phyloP scores from a whole-genome alignment of 2,329 filamentous ascomycete species.

The Fusarium hainanense region DNA sequence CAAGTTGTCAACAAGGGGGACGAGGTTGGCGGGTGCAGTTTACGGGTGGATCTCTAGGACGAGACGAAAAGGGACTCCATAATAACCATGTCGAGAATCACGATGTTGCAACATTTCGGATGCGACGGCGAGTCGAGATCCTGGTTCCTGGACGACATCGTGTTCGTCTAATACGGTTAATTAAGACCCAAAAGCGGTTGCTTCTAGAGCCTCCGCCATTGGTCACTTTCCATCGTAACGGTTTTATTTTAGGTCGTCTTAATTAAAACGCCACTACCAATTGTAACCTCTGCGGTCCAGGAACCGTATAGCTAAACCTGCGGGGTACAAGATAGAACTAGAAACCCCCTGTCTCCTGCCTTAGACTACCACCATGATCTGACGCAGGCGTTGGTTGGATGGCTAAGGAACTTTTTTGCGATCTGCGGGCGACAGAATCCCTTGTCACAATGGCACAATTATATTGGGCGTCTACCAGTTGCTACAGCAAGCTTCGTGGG shows the following conservation, averaged over 20 bases:
- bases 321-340: conserved; percentile 6
- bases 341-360: neutral
- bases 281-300: conserved; percentile 18
- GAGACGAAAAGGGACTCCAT: conserved; percentile 9
- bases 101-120: conserved; percentile 28
- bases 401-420: conserved; percentile 6
- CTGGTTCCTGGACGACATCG: neutral
- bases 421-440: conserved; percentile 7
- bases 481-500: conserved; percentile 15
- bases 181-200: neutral
- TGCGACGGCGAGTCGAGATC: conserved; percentile 12
- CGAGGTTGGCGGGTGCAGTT: no score
- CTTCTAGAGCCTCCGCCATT: neutral
- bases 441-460: neutral
- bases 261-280: conserved; percentile 13
- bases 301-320: conserved; percentile 5
- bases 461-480: neutral
- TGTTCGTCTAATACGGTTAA: conserved; percentile 13
- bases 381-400: conserved; percentile 6
- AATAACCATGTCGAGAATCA: conserved; percentile 25
- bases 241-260: conserved; percentile 13
- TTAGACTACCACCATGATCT: conserved; percentile 15
- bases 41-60: no score
- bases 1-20: neutral
- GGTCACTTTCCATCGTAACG: neutral